Evolutionary conservation across 169 alveolate species (phyloP), one percentile per base, ranked within the genome.

Genomic region (Pseudocohnilembus persalinus): DNA sequence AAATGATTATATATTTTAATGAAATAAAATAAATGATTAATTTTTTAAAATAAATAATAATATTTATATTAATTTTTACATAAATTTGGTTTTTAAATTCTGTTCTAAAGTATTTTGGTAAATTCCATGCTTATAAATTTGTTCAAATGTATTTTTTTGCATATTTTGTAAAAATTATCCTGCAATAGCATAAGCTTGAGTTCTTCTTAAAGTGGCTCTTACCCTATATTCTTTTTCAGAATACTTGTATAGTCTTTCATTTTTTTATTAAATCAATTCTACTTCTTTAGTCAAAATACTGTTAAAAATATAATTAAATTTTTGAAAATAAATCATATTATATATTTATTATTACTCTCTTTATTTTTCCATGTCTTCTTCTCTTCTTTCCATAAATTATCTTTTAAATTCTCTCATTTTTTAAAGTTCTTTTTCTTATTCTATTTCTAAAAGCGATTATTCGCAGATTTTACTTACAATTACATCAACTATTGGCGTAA

Each of bases 401-500:
- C 75, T 72, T 76, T 92, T 94, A 81, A 88, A 94, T 72, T 87
- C 83, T 27, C 83, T 31, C 82, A 94, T 90, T 27, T 88, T 89
- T 77, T 83, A 80, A 27, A 92, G 64, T 78, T 94, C 97, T 31
- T 89, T 74, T 73, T 94, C 97, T 81, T 94, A 93, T 72, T 94
- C 97, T 0, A 92, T 93, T 83, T 94, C 97, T 49, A 94, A 81
- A 24, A 89, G 30, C 1, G 82, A 77, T 72, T 93, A 87, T 81
- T 96, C 98, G 16, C 94, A 81, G 31, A 97, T 92, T 84, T 96
- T 96, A 29, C 84, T 89, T 29, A 92, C 89, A 0, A 96, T 80
- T 16, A 96, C 98, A 83, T 96, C 93, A 80, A 96, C 82, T 33
- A 96, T 96, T 24, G 98, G 98, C 29, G 92, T 85, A 24, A 96